Base-by-base conservation (phyloP, 2,329 filamentous ascomycete genomes). In the Fusarium transvaalense region DNA sequence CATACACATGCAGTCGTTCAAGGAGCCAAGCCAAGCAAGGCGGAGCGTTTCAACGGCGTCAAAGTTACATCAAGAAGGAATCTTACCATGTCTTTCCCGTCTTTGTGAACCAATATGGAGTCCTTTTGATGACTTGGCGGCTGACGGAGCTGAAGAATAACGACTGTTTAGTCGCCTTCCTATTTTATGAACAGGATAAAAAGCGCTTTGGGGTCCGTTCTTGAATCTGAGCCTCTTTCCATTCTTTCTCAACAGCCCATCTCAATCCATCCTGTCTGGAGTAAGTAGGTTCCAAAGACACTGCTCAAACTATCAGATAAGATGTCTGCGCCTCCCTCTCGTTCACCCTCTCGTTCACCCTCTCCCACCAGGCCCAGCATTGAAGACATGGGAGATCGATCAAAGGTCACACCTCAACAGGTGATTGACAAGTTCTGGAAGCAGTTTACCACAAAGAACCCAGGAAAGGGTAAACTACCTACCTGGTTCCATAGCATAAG, bases 351-450 rank as follows among this genome's bases (percentile, higher is more conserved):
- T 47, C 54, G 66, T 21, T 52, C 65, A 34, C 46, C 65, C 3
- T 69, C 66, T 8, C 17, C 55, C 25, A 35, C 12, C 39, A 53
- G 42, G 19, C n/a, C 52, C 17, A 29, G 42, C 17, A 21, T 39
- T 41, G 31, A 45, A 29, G 50, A 69, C 37, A 39, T 70, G 21
- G 62, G 35, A 8, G 71, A 72, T 10, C 61, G 71, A 83, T 61
- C 60, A 9, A 73, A 86, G 58, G 84, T 87, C 72, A 80, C 88
- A 10, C 91, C 91, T 0, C 92, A 94, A 76, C 84, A 88, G 60
- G 84, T 82, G 27, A 86, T 94, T 58, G 87, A 92, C 69, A 86
- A 91, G 63, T 93, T 93, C 75, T 94, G 91, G 92, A 79, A 83
- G 53, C 89, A 88, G 59, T 93, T 93, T 71, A 90, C 85, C 15